Evolutionary conservation across 768 basidiomycete genomes (phyloP).

Genomic region (Agrocybe praecox): DNA sequence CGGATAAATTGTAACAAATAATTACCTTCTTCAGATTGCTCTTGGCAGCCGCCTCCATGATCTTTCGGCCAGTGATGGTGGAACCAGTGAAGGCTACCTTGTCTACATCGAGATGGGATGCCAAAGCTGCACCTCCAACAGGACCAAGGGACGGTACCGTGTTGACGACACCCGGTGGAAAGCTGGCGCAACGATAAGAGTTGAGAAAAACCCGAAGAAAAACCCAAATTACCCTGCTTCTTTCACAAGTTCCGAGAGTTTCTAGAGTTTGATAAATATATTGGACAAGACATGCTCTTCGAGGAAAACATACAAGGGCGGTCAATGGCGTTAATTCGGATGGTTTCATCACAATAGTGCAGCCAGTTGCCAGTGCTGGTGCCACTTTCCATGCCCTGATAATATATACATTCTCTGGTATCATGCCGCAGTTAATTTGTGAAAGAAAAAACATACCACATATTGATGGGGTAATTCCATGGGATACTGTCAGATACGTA

Average conservation of each 20-base stretch:
- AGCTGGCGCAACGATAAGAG: constrained; percentile 42
- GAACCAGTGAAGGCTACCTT: constrained; percentile 97
- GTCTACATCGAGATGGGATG: constrained; percentile 84
- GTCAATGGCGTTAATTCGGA: constrained; percentile 87
- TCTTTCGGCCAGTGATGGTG: constrained; percentile 84
- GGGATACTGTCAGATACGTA: constrained; percentile 63
- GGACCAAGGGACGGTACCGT: constrained; percentile 82
- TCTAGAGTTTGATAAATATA: constrained; percentile 40
- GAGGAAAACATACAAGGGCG: constrained; percentile 58
- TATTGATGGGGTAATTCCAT: constrained; percentile 91
- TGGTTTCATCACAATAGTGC: constrained; percentile 95
- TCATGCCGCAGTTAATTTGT: neutral
- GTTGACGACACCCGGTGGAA: constrained; percentile 91
- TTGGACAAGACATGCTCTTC: neutral
- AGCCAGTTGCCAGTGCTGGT: constrained; percentile 89
- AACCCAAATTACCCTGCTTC: constrained; percentile 72
- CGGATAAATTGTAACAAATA: neutral
- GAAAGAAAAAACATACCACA: constrained; percentile 55
- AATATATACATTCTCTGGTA: neutral
- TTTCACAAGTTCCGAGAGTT: constrained; percentile 78
- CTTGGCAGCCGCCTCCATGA: constrained; percentile 91
- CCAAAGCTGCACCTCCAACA: constrained; percentile 84
- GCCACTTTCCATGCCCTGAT: constrained; percentile 88
- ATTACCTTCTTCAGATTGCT: constrained; percentile 91
- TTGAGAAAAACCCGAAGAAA: constrained; percentile 7